phyloP scores from a whole-genome alignment of 1,139 yeast species.

The Blastobotrys malaysiensis region DNA sequence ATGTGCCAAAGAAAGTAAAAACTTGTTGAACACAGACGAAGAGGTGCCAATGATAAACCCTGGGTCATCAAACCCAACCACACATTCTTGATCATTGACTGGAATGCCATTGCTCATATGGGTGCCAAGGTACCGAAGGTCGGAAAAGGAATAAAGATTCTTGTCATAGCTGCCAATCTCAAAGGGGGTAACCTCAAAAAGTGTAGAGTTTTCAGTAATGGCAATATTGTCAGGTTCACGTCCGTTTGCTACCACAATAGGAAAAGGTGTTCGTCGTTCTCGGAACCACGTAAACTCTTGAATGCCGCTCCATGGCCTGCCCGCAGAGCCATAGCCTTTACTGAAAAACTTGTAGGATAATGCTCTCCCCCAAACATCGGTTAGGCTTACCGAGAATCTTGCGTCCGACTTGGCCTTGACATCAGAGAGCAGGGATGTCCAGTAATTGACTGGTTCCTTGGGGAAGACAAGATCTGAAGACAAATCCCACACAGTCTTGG shows the following conservation, averaged over 20 bases:
- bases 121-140: constrained; percentile 69
- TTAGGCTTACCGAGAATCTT: constrained; percentile 62
- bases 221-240: constrained; percentile 34
- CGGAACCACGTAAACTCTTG: constrained; percentile 42
- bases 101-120: constrained; percentile 47
- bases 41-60: constrained; percentile 75
- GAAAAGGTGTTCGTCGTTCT: constrained; percentile 65
- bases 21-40: constrained; percentile 67
- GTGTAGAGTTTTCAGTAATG: constrained; percentile 65
- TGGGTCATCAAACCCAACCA: constrained; percentile 67
- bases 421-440: constrained; percentile 4
- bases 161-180: constrained; percentile 93
- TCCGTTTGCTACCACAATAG: constrained; percentile 73
- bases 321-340: constrained; percentile 50
- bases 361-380: constrained; percentile 89
- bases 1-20: constrained; percentile 24
- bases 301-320: constrained; percentile 60
- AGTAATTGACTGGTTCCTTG: neutral
- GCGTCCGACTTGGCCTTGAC: constrained; percentile 34
- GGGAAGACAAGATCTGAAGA: neutral
- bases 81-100: constrained; percentile 35
- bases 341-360: constrained; percentile 63
- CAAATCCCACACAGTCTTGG: constrained; percentile 54
- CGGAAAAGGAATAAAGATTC: constrained; percentile 59
- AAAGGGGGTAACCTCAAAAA: constrained; percentile 73